These are phyloP conservation scores for Tricholomella constricta DNA, from an alignment of 768 basidiomycete species.

Conservation along the genomic window DNA sequence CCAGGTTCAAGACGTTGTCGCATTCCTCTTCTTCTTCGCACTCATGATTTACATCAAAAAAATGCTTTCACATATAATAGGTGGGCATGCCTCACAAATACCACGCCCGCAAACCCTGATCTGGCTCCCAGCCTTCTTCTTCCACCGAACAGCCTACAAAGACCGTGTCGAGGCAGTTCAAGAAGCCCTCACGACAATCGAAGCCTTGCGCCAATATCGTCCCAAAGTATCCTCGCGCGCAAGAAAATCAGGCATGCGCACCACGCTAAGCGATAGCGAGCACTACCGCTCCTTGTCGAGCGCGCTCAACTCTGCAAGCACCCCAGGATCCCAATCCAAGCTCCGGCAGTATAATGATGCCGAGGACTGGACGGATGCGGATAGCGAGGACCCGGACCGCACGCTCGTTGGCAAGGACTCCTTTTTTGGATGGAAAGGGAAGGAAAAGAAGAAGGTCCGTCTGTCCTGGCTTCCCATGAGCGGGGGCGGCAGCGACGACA, in stretches of 20 bases:
- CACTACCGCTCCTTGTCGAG: constrained; percentile 36
- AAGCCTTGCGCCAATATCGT: constrained; percentile 65
- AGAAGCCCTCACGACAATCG: constrained; percentile 57
- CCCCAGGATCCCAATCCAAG: constrained; percentile 18
- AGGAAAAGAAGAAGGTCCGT: constrained; percentile 19
- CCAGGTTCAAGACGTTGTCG: constrained; percentile 62
- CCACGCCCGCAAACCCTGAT: not conserved
- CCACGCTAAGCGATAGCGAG: constrained; percentile 41
- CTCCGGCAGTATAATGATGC: constrained; percentile 6
- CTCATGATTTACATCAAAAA: constrained; percentile 63
- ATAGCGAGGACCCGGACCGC: constrained; percentile 20
- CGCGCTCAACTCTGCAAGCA: constrained; percentile 28
- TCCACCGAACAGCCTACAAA: constrained; percentile 76
- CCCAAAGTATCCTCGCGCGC: constrained; percentile 42
- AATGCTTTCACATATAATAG: constrained; percentile 70
- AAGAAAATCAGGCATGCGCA: constrained; percentile 41
- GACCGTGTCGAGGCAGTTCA: constrained; percentile 67
- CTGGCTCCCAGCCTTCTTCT: constrained; percentile 54
- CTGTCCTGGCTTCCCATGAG: constrained; percentile 10
- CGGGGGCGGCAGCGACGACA: not conserved
- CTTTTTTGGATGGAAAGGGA: not conserved
- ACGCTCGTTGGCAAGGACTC: constrained; percentile 9
- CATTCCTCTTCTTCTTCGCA: constrained; percentile 77
- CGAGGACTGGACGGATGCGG: constrained; percentile 14
- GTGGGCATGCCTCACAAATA: constrained; percentile 22